Evolutionary conservation across 768 basidiomycete genomes (phyloP).

Genomic region (Trametes cubensis): DNA sequence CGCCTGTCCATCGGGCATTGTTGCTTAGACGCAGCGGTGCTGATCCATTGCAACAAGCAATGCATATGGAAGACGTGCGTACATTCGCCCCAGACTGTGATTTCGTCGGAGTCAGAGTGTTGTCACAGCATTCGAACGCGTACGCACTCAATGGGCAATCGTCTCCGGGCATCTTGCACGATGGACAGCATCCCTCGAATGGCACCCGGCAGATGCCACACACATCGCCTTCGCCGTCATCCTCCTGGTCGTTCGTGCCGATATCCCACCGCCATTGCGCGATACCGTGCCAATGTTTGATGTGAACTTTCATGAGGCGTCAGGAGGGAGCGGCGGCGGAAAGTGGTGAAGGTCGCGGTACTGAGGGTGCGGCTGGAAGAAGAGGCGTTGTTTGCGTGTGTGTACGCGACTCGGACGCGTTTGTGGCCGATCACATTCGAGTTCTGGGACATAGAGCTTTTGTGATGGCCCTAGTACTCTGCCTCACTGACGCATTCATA

Average conservation of each 20-base stretch:
- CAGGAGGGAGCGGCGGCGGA: not conserved
- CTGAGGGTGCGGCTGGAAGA: slow-evolving; percentile 8
- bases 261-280: slow-evolving; percentile 89
- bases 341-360: not conserved
- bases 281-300: slow-evolving; percentile 88
- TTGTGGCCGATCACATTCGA: slow-evolving; percentile 1
- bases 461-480: too few species aligned
- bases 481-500: too few species aligned
- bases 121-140: slow-evolving; percentile 34
- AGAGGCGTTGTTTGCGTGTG: slow-evolving; percentile 24
- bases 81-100: slow-evolving; percentile 94
- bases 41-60: slow-evolving; percentile 95
- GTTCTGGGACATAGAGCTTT: too few species aligned
- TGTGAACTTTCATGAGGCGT: slow-evolving; percentile 68
- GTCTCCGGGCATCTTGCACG: slow-evolving; percentile 96
- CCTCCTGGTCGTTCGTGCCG: slow-evolving; percentile 45
- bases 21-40: slow-evolving; percentile 84
- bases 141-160: slow-evolving; percentile 83
- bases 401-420: slow-evolving; percentile 26
- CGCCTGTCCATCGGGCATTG: slow-evolving; percentile 99
- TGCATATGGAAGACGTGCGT: slow-evolving; percentile 99
- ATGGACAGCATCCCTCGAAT: slow-evolving; percentile 93
- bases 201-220: slow-evolving; percentile 91
- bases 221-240: slow-evolving; percentile 64
- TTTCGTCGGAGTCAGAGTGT: not conserved